Evolutionary conservation across 192 early-diverging fungal species (phyloP).

Genomic region (Podila epigama): DNA sequence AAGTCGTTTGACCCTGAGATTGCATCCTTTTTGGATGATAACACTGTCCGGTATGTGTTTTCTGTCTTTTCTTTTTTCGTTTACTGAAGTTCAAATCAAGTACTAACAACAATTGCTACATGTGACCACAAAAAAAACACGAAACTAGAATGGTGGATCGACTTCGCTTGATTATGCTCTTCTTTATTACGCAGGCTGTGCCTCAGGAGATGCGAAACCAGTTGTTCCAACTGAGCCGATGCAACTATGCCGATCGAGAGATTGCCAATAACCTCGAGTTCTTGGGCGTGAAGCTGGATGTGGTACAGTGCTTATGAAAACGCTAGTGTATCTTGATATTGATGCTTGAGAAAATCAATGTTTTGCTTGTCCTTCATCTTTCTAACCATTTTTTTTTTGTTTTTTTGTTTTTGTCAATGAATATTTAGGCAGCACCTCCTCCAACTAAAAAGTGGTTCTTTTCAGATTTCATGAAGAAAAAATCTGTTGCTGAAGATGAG

Average conservation of each 20-base stretch:
- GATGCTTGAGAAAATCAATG: too few relatives aligned
- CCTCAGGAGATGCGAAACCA: conserved; percentile 40
- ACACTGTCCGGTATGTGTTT: conserved; percentile 53
- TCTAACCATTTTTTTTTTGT: background rate
- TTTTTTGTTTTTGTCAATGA: background rate
- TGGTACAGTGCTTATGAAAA: background rate
- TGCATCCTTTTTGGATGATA: conserved; percentile 76
- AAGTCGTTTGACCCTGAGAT: conserved; percentile 79
- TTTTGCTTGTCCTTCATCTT: background rate
- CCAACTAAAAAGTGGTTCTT: conserved; percentile 40
- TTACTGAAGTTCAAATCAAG: background rate
- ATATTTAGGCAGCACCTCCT: conserved; percentile 27
- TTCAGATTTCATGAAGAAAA: conserved; percentile 37
- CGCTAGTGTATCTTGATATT: background rate
- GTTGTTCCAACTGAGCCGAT: conserved; percentile 42
- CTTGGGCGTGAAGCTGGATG: conserved; percentile 46
- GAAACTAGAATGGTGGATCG: conserved; percentile 73
- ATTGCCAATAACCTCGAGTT: conserved; percentile 44
- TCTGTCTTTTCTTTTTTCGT: background rate
- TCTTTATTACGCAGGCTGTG: conserved; percentile 38
- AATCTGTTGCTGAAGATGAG: conserved; percentile 56
- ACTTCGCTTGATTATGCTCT: conserved; percentile 36
- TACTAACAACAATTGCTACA: conserved; percentile 8
- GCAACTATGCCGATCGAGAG: conserved; percentile 36
- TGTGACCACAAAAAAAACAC: conserved; percentile 41